Evolutionary conservation across 371 early-diverging fungal genomes (phyloP).

Genomic region (Mortierella sp.): DNA sequence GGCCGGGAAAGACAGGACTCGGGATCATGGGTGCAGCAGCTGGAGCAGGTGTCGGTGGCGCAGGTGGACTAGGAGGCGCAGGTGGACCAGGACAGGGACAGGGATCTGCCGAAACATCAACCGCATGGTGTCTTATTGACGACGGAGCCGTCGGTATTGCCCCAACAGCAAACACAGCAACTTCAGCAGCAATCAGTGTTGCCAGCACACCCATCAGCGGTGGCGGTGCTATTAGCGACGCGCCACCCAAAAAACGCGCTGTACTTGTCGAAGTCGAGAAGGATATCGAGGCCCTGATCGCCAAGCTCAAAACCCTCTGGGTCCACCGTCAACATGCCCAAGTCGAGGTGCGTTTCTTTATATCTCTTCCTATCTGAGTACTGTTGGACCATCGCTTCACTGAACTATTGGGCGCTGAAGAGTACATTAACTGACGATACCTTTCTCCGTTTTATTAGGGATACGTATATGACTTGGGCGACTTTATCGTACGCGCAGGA

Average conservation of each 20-base stretch:
- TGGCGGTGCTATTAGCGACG: constrained; percentile 5
- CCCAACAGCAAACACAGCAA: neutral
- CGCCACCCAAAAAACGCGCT: constrained; percentile 30
- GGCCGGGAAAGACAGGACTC: constrained; percentile 20
- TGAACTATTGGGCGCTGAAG: too few relatives aligned
- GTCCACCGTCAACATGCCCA: constrained; percentile 56
- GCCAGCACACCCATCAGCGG: constrained; percentile 20
- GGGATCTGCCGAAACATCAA: constrained; percentile 21
- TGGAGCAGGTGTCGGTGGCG: constrained; percentile 13
- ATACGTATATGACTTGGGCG: constrained; percentile 45
- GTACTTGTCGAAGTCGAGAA: constrained; percentile 54
- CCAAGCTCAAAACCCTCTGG: constrained; percentile 53
- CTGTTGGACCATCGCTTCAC: neutral
- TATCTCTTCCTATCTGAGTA: neutral
- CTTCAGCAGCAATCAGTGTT: constrained; percentile 22
- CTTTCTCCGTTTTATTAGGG: constrained; percentile 27
- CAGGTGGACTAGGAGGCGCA: constrained; percentile 27
- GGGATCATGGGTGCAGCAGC: constrained; percentile 16
- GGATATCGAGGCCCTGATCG: constrained; percentile 46
- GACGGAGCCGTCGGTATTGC: constrained; percentile 43
- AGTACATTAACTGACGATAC: neutral
- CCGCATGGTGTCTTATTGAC: constrained; percentile 56
- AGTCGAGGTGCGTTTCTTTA: constrained; percentile 32
- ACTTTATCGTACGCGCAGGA: constrained; percentile 54
- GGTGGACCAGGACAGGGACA: constrained; percentile 23